Conservation (phyloP, 2,329 filamentous ascomycete genomes). For the Aurifilum marmelostoma region DNA sequence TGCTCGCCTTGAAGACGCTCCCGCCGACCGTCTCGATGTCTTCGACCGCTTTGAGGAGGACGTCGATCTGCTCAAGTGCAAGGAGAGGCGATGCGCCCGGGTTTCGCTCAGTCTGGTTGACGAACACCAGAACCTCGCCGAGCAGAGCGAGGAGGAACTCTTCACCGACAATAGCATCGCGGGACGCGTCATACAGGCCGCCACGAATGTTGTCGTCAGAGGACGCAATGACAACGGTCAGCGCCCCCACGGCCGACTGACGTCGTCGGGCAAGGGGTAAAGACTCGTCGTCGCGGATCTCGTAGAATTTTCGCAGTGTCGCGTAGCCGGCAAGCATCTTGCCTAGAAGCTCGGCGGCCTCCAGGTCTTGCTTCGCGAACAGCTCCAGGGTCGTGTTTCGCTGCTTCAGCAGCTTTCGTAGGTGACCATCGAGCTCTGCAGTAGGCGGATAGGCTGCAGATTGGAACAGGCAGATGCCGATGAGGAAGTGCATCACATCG, state of each 20-base stretch:
- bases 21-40: slow-evolving; percentile 75
- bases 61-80: slow-evolving; percentile 72
- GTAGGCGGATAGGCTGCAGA: slow-evolving; percentile 78
- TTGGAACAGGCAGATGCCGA: slow-evolving; percentile 83
- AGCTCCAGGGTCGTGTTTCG: slow-evolving; percentile 72
- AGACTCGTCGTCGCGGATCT: slow-evolving; percentile 68
- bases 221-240: slow-evolving; percentile 83
- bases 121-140: slow-evolving; percentile 74
- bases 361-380: slow-evolving; percentile 74
- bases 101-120: slow-evolving; percentile 53
- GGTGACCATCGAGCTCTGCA: slow-evolving; percentile 71
- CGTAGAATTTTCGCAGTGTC: slow-evolving; percentile 86
- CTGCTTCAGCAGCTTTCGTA: slow-evolving; percentile 70
- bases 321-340: slow-evolving; percentile 91
- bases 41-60: slow-evolving; percentile 75
- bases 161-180: slow-evolving; percentile 83
- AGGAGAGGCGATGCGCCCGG: slow-evolving; percentile 53
- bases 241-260: slow-evolving; percentile 72
- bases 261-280: slow-evolving; percentile 64
- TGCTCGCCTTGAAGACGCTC: slow-evolving; percentile 72
- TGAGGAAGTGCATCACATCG: slow-evolving; percentile 83
- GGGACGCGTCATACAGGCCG: slow-evolving; percentile 79
- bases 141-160: slow-evolving; percentile 84
- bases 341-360: slow-evolving; percentile 81
- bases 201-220: slow-evolving; percentile 90